Evolutionary conservation across 257 asterid species (phyloP), one percentile per base, ranked within the genome.

Genomic region (Salvia splendens): DNA sequence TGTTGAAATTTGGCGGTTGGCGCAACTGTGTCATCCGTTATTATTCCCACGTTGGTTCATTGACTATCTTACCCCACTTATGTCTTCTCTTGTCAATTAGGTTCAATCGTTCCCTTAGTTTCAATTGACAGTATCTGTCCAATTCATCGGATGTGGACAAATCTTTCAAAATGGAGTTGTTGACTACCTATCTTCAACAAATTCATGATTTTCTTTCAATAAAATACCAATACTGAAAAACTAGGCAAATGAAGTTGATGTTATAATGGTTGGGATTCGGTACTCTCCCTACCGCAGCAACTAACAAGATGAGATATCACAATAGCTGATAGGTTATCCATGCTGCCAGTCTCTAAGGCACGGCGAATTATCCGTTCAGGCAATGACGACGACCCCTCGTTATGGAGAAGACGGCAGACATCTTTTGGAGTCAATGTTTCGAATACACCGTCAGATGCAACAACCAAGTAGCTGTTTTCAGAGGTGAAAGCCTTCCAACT

Each of bases 381-480:
- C 40, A 85, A 79, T 10, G 88, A 72, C n/a, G 81, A 38, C 2
- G 77, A 54, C 2, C 38, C 68, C 64, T 73, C 38, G 0, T 42
- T 48, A 17, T 56, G 67, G 40, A 86, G 49, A 32, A 85, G 69
- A 10, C 79, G 75, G 41, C 97, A 91, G 47, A 85, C 91, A 16
- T 83, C 50, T 20, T 72, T 68, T n/a, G 87, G 81, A 50, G 75
- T 82, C 85, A 76, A 15, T 3, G 83, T 79, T 83, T 88, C 96
- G 61, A 84, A 88, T 69, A 86, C 64, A 24, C 96, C 97, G 43
- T 91, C 96, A 9, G 89, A 83, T 56, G 88, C 91, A n/a, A 86
- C 63, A 61, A 91, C 87, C 75, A 88, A 24, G 69, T 78, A 77
- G 59, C 68, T 69, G 63, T 84, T 77, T 43, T 79, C 79, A 12